Evolutionary conservation across 306 rosid genomes (phyloP).

Genomic region (Macrotyloma uniflorum): DNA sequence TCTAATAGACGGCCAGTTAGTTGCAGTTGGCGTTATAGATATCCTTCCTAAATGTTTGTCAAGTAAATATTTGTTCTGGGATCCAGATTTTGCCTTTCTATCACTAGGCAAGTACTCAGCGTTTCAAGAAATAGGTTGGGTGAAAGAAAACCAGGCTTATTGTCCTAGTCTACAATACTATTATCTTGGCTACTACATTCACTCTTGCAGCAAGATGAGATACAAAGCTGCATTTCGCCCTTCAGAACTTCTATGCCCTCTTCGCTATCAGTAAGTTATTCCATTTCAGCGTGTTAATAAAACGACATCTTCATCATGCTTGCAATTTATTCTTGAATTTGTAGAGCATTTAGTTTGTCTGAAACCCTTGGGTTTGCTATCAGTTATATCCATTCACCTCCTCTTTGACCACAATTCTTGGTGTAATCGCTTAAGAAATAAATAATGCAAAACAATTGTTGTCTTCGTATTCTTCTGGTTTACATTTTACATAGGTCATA

Average conservation of each 20-base stretch:
- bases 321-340: conserved; percentile 23
- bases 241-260: conserved; percentile 91
- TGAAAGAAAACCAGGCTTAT: conserved; percentile 75
- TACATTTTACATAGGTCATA: not conserved
- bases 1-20: conserved; percentile 74
- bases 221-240: conserved; percentile 92
- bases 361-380: conserved; percentile 18
- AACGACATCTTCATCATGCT: conserved; percentile 24
- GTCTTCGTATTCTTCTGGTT: not conserved
- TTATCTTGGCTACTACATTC: conserved; percentile 96
- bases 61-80: conserved; percentile 98
- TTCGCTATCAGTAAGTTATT: conserved; percentile 82
- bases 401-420: conserved; percentile 2
- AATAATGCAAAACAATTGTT: conserved; percentile 12
- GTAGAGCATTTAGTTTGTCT: conserved; percentile 16
- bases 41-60: conserved; percentile 94
- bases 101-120: conserved; percentile 96
- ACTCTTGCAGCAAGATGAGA: conserved; percentile 93
- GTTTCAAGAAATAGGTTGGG: conserved; percentile 88
- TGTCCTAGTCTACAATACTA: conserved; percentile 86
- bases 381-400: not conserved
- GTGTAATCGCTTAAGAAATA: not conserved
- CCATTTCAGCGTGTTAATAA: conserved; percentile 22
- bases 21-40: conserved; percentile 96
- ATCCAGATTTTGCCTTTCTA: conserved; percentile 90